Percentiles rank a stretch among this genome's conserved stretches.
Evolutionary conservation across 495 filamentous ascomycete genomes (phyloP).

Genomic region (Podospora pseudoanserina): DNA sequence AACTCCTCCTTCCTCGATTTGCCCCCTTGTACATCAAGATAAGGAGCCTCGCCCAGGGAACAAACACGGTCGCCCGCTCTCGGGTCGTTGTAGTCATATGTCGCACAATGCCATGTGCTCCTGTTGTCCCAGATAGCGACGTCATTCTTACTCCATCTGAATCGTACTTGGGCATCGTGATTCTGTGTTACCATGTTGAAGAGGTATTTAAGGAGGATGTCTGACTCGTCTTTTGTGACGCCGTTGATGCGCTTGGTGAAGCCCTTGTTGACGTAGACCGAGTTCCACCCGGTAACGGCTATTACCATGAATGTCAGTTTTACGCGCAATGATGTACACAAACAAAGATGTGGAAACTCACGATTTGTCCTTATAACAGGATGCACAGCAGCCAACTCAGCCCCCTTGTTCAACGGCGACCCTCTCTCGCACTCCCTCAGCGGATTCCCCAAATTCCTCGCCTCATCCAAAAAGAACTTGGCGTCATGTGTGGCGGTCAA

Average conservation of each 20-base stretch:
- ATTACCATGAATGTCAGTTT: constrained; percentile 8
- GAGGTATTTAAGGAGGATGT: constrained; percentile 62
- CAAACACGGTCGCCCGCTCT: constrained; percentile 24
- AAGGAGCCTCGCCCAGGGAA: constrained; percentile 26
- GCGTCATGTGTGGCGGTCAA: constrained; percentile 66
- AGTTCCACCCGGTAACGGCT: constrained; percentile 70
- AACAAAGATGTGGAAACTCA: constrained; percentile 40
- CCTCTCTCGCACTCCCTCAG: constrained; percentile 21
- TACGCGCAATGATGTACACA: background rate
- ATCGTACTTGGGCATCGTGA: constrained; percentile 69
- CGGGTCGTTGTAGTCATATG: constrained; percentile 42
- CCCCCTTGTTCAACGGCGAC: constrained; percentile 23
- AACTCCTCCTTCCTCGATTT: constrained; percentile 19
- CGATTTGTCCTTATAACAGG: constrained; percentile 26
- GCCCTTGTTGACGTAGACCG: constrained; percentile 73
- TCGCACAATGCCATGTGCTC: constrained; percentile 52
- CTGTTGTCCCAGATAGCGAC: constrained; percentile 78
- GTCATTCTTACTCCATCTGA: constrained; percentile 65
- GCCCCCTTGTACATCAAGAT: constrained; percentile 21
- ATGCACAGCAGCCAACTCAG: constrained; percentile 20
- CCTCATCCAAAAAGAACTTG: constrained; percentile 63
- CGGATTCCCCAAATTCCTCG: constrained; percentile 63
- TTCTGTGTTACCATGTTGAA: constrained; percentile 57
- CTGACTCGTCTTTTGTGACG: constrained; percentile 66
- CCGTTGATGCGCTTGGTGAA: constrained; percentile 76